A percentile compares a stretch with the other conserved stretches of the same genome.
phyloP scores from a whole-genome alignment of 208 protist genomes.

The Trypanosoma theileri region DNA sequence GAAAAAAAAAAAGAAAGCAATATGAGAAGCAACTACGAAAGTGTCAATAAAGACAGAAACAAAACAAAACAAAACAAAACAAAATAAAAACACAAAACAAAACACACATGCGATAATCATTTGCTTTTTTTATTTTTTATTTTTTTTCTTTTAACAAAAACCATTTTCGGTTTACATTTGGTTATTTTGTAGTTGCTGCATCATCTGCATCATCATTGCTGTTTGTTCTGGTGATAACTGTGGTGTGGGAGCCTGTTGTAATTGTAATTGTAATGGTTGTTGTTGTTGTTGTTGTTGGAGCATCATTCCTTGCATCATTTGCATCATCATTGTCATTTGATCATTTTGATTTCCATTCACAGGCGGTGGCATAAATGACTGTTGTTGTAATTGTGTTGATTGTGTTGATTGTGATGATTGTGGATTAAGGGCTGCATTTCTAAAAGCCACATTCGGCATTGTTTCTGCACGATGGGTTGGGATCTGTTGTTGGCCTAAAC shows the following conservation, averaged over 20 bases:
- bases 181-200: constrained; percentile 32
- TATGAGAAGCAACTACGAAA: too few species aligned
- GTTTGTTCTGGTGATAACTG: constrained; percentile 34
- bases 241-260: constrained; percentile 7
- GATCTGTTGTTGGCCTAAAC: constrained; percentile 18
- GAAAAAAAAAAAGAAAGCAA: too few species aligned
- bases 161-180: background rate
- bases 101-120: background rate
- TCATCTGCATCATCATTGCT: constrained; percentile 49
- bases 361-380: too few species aligned
- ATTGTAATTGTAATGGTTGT: constrained; percentile 7
- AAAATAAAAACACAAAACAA: background rate
- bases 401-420: background rate
- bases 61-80: background rate
- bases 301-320: constrained; percentile 40
- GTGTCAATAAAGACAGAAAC: too few species aligned
- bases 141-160: background rate
- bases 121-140: constrained; percentile 8
- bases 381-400: constrained; percentile 7
- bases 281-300: constrained; percentile 18
- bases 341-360: background rate
- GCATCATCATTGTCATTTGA: constrained; percentile 34
- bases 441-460: constrained; percentile 31
- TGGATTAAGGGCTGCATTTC: constrained; percentile 13
- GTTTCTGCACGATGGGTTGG: constrained; percentile 5